Evolutionary conservation across 176 grass and related monocot species (phyloP).

Genomic region (Triticum urartu): DNA sequence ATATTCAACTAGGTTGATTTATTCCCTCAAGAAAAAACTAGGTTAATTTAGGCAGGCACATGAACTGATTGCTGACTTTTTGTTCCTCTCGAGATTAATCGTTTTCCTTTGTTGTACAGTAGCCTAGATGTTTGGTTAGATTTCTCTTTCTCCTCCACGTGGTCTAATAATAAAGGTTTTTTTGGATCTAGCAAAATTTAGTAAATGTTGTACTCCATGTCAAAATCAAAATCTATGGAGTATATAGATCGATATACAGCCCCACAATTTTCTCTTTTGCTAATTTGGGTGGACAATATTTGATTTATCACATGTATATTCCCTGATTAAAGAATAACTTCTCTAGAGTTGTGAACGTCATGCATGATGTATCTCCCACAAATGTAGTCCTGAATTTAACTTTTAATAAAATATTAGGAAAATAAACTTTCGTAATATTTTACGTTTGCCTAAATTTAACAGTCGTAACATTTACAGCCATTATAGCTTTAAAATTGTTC

Average conservation of each 20-base stretch:
- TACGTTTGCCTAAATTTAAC: too few relatives aligned
- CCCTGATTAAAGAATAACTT: background rate
- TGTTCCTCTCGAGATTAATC: slow-evolving; percentile 19
- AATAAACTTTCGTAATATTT: too few relatives aligned
- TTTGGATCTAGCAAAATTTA: background rate
- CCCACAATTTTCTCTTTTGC: background rate
- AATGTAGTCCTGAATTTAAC: background rate
- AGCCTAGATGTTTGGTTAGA: slow-evolving; percentile 29
- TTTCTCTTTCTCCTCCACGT: slow-evolving; percentile 37
- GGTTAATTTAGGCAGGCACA: background rate
- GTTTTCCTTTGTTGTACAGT: background rate
- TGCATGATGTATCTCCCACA: background rate
- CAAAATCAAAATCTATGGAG: background rate
- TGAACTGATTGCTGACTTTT: background rate
- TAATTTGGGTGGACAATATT: background rate
- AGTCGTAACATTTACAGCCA: too few relatives aligned
- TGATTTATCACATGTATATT: background rate
- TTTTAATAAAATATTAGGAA: too few relatives aligned
- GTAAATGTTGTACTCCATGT: background rate
- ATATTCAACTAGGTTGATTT: background rate
- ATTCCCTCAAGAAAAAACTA: too few relatives aligned
- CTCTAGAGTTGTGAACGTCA: background rate
- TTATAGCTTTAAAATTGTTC: too few relatives aligned
- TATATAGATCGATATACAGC: background rate
- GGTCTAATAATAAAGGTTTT: background rate